These are phyloP conservation scores for Aspergillaceae sp. DNA, from an alignment of 2,329 filamentous ascomycete species.

Conservation along the genomic window DNA sequence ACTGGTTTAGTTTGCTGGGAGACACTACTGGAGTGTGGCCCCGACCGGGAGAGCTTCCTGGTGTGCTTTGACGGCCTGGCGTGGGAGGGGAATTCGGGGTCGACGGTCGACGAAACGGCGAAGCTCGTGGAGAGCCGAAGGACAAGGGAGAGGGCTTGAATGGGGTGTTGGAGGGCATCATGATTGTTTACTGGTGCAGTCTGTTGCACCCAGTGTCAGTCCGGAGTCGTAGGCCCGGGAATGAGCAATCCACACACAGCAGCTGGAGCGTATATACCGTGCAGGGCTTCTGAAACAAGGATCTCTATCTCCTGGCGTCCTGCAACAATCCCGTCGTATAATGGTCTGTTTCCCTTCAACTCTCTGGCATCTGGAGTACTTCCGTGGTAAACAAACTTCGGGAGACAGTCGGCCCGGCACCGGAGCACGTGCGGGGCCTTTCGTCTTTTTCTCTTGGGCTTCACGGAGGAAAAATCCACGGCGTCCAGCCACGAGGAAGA, in stretches of 20 bases:
- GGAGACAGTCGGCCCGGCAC: conserved; percentile 14
- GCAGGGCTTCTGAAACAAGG: too few species aligned
- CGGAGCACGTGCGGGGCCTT: conserved; percentile 9
- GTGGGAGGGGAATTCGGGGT: conserved; percentile 55
- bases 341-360: background rate
- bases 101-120: conserved; percentile 60
- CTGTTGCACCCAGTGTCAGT: too few species aligned
- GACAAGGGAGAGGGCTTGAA: conserved; percentile 66
- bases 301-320: too few species aligned
- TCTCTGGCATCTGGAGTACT: too few species aligned
- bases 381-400: conserved; percentile 12
- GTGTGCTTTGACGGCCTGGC: conserved; percentile 40
- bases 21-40: conserved; percentile 37
- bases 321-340: too few species aligned
- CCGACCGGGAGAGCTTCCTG: conserved; percentile 38
- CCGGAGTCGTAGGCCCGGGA: too few species aligned
- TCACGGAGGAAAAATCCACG: background rate
- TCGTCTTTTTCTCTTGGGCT: background rate
- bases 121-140: conserved; percentile 61
- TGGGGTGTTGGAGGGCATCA: conserved; percentile 36
- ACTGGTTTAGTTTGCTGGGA: conserved; percentile 40
- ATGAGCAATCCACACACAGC: too few species aligned
- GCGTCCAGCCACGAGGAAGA: background rate
- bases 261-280: too few species aligned
- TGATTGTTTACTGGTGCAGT: background rate